Base-by-base conservation (phyloP, 495 filamentous ascomycete genomes). In the Polyplosphaeria fusca region DNA sequence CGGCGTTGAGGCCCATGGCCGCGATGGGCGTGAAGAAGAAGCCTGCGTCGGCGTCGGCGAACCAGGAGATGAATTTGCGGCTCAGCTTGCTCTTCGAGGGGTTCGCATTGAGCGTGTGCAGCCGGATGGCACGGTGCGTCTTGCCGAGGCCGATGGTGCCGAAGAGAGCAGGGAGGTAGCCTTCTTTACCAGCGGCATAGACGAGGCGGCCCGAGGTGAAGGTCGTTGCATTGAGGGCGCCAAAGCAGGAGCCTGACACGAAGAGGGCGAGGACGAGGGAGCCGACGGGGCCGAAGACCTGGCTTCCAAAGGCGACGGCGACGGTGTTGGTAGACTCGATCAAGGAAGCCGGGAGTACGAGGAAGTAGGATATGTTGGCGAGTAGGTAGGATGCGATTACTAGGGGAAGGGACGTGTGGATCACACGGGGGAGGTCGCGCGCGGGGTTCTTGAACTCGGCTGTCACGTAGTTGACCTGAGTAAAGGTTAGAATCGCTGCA, bases 401-500 rank as follows among this genome's bases (percentile, higher is more conserved):
- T 28, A 96, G 74, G 2, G 94, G 92, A 84, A 98, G 95, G 22
- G 92, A 91, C 16, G 91, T 96, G 71, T 97, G 93, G 57, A 98
- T 96, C 19, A 95, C 90, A 4, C 89, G 85, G 0, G 94, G 94
- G 19, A 98, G 84, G 65, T 97, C 93, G 23, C 92, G 85, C 37
- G 81, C 79, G 4, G 93, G 89, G 66, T 96, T 86, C 63, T 89
- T 86, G 76, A 98, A 96, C 73, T 98, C 93, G 60, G 90, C 93
- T 0, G 91, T 87, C 12, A 98, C 93, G 68, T 95, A 97, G 73
- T 96, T 98, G 55, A 92, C 92, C 89, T 95, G 61, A 9, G 23
- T 40, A 55, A 30, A 20, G 0, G 39, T n/a, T 39, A 38, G 37
- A 12, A 40, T 16, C 4, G 22, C 3, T 2, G 16, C 11, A 43